Percentiles rank a stretch among this genome's conserved stretches.
Conservation (phyloP, 129 eudicot species). For the Chrysanthemum makinoi region DNA sequence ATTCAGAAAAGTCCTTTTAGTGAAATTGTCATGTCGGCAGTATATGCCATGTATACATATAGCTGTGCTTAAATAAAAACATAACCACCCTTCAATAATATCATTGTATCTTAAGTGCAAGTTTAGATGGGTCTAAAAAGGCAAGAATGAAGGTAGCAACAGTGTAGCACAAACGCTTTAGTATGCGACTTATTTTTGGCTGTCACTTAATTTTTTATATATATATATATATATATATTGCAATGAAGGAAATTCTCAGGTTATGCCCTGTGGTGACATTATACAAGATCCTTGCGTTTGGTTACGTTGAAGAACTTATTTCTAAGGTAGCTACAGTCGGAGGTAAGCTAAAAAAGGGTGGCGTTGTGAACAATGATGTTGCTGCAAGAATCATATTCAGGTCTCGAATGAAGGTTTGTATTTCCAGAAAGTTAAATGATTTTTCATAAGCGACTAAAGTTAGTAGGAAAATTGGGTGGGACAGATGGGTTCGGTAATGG, state of each 20-base stretch:
- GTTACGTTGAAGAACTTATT: conserved; percentile 79
- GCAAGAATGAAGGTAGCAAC: not conserved
- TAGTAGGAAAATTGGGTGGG: no score
- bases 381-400: conserved; percentile 54
- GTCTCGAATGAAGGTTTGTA: no score
- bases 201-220: not conserved
- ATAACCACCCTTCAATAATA: no score
- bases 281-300: conserved; percentile 78
- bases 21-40: no score
- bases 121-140: not conserved
- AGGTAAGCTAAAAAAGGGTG: conserved; percentile 93
- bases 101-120: no score
- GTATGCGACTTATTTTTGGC: not conserved
- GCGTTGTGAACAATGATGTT: conserved; percentile 64
- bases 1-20: no score
- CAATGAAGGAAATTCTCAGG: conserved; percentile 83
- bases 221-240: conserved; percentile 24
- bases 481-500: no score
- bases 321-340: conserved; percentile 80
- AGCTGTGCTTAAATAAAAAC: no score
- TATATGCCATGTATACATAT: no score
- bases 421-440: no score
- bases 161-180: not conserved
- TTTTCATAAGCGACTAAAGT: no score
- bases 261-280: conserved; percentile 78